A percentile compares a stretch with the other conserved stretches of the same genome.
phyloP scores from a whole-genome alignment of 164 flowering plant genomes.

The Pachysandra terminalis region DNA sequence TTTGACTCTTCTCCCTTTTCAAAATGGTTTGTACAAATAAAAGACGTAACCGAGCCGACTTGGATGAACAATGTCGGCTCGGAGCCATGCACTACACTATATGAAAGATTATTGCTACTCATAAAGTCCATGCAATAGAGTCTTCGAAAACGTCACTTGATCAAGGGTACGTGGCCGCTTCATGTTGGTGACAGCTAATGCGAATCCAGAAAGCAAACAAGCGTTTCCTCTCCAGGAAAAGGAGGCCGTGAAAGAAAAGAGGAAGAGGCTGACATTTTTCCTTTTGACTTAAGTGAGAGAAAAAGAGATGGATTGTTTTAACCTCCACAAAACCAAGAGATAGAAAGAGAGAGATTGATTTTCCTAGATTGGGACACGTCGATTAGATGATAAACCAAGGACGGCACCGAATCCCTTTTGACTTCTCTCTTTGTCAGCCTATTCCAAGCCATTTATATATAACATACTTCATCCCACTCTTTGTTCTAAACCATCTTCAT shows the following conservation, averaged over 20 bases:
- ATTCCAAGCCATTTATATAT: not conserved
- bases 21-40: too few species aligned
- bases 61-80: too few species aligned
- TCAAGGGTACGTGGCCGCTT: slow-evolving; percentile 11
- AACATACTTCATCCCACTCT: not conserved
- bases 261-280: not conserved
- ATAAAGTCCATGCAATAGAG: not conserved
- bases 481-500: not conserved
- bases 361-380: slow-evolving; percentile 28
- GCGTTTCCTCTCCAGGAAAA: too few species aligned
- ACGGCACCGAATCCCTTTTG: slow-evolving; percentile 50
- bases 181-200: slow-evolving; percentile 15
- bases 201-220: slow-evolving; percentile 8
- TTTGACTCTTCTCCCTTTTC: too few species aligned
- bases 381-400: slow-evolving; percentile 23
- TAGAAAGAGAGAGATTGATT: slow-evolving; percentile 7
- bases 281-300: too few species aligned
- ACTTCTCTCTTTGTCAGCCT: slow-evolving; percentile 21
- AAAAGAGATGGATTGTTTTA: too few species aligned
- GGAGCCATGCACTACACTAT: not conserved
- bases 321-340: too few species aligned
- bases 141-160: not conserved
- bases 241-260: not conserved
- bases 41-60: too few species aligned
- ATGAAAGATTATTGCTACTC: not conserved